Conservation (phyloP, 371 early-diverging fungal species). For the Saksenaea oblongispora region DNA sequence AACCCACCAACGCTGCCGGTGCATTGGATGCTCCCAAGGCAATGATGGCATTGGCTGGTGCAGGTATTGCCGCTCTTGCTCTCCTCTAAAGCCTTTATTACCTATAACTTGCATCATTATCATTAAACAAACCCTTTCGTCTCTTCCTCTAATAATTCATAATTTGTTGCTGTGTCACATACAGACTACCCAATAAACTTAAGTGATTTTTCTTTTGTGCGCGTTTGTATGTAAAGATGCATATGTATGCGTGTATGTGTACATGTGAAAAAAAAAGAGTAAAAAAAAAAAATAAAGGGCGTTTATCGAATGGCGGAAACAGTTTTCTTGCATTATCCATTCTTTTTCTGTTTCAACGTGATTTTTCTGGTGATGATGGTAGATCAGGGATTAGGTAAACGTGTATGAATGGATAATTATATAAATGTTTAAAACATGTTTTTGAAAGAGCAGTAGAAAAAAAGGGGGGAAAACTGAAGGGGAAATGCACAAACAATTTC, state of each 20-base stretch:
- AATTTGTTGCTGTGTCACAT: not conserved
- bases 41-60: constrained; percentile 30
- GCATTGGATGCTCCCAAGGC: constrained; percentile 9
- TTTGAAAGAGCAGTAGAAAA: constrained; percentile 2
- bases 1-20: constrained; percentile 16
- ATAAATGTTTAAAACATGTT: not conserved
- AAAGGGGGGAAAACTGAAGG: not conserved
- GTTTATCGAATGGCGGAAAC: not conserved
- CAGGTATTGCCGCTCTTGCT: constrained; percentile 41
- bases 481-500: constrained; percentile 8
- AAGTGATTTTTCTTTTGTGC: not conserved
- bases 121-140: not conserved
- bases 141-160: not conserved
- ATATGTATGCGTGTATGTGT: not conserved
- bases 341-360: not conserved
- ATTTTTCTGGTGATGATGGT: not conserved
- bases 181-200: constrained; percentile 1
- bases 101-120: not conserved
- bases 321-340: not conserved
- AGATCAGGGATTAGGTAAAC: not conserved
- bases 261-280: constrained; percentile 2
- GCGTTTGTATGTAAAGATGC: not conserved
- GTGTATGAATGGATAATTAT: not conserved
- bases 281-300: constrained; percentile 7
- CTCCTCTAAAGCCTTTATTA: constrained; percentile 25